These are phyloP conservation scores for Apiospora malaysiana DNA, from an alignment of 2,329 filamentous ascomycete species.

Conservation along the genomic window DNA sequence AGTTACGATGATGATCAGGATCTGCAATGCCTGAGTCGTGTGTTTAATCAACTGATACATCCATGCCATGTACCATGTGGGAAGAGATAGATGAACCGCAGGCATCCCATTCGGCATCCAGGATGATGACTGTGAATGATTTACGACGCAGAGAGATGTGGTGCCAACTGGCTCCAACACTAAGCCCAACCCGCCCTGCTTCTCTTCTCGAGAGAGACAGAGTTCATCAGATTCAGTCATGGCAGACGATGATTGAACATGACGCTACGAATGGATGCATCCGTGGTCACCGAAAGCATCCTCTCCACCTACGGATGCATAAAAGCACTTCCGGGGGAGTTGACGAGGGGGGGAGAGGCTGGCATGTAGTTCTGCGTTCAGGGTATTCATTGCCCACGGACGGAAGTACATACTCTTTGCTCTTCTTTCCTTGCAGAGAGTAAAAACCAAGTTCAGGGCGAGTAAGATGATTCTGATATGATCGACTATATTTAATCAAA, in stretches of 20 bases:
- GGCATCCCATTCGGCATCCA: not conserved
- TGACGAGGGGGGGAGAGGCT: not conserved
- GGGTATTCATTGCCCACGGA: not conserved
- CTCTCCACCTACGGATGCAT: conserved; percentile 5
- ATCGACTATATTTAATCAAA: not conserved
- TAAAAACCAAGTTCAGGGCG: not conserved
- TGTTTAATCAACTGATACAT: not conserved
- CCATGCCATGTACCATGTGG: not conserved
- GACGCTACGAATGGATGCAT: not conserved
- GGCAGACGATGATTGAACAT: not conserved
- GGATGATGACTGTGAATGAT: not conserved
- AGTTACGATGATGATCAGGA: not conserved
- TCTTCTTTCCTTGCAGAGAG: not conserved
- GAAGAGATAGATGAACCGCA: not conserved
- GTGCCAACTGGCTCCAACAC: conserved; percentile 2
- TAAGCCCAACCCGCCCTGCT: not conserved
- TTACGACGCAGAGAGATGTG: not conserved
- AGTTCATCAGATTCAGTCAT: not conserved
- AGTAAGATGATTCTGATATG: not conserved
- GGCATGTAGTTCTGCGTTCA: not conserved
- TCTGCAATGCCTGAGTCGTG: not conserved
- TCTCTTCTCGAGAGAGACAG: not conserved
- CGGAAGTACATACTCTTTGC: not conserved
- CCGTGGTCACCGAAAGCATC: not conserved
- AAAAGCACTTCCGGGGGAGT: not conserved